Evolutionary conservation across 129 eudicot species (phyloP).

Genomic region (Arctium lappa): DNA sequence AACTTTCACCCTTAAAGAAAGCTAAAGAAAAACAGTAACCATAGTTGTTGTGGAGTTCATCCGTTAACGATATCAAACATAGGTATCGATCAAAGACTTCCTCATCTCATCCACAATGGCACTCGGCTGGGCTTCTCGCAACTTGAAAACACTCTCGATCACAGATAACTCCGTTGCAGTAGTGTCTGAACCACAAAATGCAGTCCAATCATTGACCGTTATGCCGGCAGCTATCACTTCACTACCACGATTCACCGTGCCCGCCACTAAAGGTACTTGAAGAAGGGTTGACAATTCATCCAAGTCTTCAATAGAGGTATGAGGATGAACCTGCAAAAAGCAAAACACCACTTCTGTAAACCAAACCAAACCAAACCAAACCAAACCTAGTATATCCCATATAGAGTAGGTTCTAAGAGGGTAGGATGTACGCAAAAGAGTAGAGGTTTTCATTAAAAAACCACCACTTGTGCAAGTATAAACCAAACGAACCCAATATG

Average conservation of each 20-base stretch:
- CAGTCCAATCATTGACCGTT: conserved; percentile 83
- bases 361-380: not conserved
- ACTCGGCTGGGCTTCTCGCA: conserved; percentile 73
- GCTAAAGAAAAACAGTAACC: not conserved
- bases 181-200: conserved; percentile 79
- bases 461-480: too few species aligned
- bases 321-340: conserved; percentile 66
- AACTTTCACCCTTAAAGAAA: not conserved
- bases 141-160: conserved; percentile 77
- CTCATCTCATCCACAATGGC: conserved; percentile 82
- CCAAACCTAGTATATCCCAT: not conserved
- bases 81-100: conserved; percentile 68
- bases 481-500: too few species aligned
- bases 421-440: not conserved
- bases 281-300: conserved; percentile 84
- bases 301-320: conserved; percentile 80
- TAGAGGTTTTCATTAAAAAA: too few species aligned
- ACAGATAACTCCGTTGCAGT: conserved; percentile 76
- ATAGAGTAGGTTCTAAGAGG: not conserved
- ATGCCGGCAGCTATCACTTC: conserved; percentile 76
- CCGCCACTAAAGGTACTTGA: conserved; percentile 86
- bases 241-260: conserved; percentile 86
- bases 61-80: conserved; percentile 38
- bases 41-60: not conserved
- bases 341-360: not conserved